Evolutionary conservation across 441 rosid species (phyloP).

Genomic region (Syzygium malaccense): DNA sequence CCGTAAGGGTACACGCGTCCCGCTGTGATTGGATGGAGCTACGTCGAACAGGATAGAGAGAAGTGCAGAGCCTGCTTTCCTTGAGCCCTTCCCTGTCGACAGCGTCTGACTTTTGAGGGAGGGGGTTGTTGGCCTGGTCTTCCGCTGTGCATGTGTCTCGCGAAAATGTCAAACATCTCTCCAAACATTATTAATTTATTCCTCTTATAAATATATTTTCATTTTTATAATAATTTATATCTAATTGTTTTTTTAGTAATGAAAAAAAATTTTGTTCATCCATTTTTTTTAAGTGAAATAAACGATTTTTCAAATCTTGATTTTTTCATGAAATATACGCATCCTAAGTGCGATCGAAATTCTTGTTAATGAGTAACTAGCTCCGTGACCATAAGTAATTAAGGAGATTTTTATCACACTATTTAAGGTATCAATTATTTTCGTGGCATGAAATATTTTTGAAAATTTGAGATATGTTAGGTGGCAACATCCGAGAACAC

Average conservation of each 20-base stretch:
- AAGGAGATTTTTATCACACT: background rate
- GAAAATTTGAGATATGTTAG: background rate
- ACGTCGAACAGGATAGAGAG: too few relatives aligned
- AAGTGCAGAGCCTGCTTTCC: background rate
- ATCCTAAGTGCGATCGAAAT: accelerated
- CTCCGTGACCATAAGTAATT: background rate
- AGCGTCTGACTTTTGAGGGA: background rate
- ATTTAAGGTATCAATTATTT: background rate
- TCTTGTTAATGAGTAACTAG: background rate
- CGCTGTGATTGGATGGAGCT: background rate
- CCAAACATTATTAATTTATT: too few relatives aligned
- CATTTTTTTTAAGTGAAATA: background rate
- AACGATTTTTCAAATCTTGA: background rate
- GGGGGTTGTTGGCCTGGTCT: background rate
- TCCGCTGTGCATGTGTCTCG: background rate
- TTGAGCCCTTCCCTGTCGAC: background rate
- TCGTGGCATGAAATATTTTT: background rate
- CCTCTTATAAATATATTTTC: background rate
- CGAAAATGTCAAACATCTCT: too few relatives aligned
- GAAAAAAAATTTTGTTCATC: background rate
- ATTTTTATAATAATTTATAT: background rate
- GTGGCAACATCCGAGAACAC: background rate
- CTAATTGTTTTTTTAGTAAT: background rate
- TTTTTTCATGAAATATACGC: accelerated
- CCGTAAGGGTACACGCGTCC: background rate